Base-by-base conservation (phyloP, 2,329 filamentous ascomycete species). In the Trichoderma polysporum region DNA sequence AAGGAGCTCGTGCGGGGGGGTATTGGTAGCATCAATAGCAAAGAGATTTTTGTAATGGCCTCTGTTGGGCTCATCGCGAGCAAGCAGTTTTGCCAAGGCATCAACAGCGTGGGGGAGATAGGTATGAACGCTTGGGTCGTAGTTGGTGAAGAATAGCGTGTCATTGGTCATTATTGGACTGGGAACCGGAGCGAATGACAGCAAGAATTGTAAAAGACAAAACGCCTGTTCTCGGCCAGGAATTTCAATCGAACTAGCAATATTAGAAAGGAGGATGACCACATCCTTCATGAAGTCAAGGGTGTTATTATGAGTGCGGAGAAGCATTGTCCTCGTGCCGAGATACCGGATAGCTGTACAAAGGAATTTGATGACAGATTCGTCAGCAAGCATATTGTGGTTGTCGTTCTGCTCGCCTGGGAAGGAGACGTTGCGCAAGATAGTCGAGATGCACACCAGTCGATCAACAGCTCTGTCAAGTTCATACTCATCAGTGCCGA, bases 221-320 rank as follows among this genome's bases (percentile, higher is more conserved):
- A 93, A 83, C 0, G 94, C 94, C 75, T 98, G 94, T 74, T 98
- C 94, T 69, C 91, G 90, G 22, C 90, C 90, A 1, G 93, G 91
- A 45, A 99, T 83, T 74, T 94, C 90, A 61, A 98, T 86, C 10
- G 88, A 86, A 54, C 91, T 88, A 8, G 93, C 89, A 56, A 96
- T 88, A 77, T 99, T 98, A 66, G 94, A 97, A 64, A 99, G 83
- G 71, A 97, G 88, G 17, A 93, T 90, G 67, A 98, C 88, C 33
- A 93, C 83, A 77, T 99, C 95, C 79, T 99, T 99, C 92, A 97
- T 97, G 73, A 98, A 94, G 78, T 99, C 95, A 71, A 97, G 82
- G 0, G 91, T 95, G 78, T 97, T 97, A 74, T 86, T 84, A 71
- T 95, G 86, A 3, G 89, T 92, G 45, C 93, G 88, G 49, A 98